A percentile compares a stretch with the other conserved stretches of the same genome.
Evolutionary conservation across 2,329 filamentous ascomycete species (phyloP).

Genomic region (Cladosporium velox): DNA sequence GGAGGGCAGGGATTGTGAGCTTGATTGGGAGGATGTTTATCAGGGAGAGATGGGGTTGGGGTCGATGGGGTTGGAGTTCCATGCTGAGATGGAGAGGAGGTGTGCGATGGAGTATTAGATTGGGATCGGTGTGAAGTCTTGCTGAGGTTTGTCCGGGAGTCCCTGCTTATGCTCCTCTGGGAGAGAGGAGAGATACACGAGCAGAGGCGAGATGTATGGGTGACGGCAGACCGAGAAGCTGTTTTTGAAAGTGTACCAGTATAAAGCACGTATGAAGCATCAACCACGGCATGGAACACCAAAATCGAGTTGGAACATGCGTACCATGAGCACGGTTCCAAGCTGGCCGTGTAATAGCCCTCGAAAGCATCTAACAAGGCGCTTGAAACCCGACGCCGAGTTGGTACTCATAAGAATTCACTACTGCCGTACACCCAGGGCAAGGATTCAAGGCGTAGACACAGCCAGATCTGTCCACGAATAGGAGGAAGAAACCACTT

Average conservation of each 20-base stretch:
- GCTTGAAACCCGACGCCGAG: neutral
- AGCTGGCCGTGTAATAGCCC: too few species aligned
- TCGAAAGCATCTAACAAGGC: neutral
- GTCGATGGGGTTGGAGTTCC: conserved; percentile 58
- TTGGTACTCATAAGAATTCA: neutral
- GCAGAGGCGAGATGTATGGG: neutral
- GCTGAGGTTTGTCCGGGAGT: neutral
- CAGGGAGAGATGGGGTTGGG: conserved; percentile 70
- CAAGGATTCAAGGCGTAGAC: neutral
- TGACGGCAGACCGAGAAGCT: neutral
- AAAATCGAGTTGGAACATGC: neutral
- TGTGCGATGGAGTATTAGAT: conserved; percentile 18
- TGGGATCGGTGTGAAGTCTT: neutral
- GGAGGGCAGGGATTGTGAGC: conserved; percentile 71
- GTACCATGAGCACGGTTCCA: neutral
- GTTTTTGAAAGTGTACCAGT: conserved; percentile 1
- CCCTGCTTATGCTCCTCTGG: neutral
- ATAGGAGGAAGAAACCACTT: neutral
- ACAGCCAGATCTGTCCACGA: neutral
- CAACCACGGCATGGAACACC: neutral
- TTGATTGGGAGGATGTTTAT: conserved; percentile 94
- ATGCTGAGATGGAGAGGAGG: conserved; percentile 78
- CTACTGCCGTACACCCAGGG: neutral
- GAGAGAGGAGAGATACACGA: neutral
- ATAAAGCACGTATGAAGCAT: conserved; percentile 1